Evolutionary conservation across 2,329 filamentous ascomycete genomes (phyloP).

Genomic region (Nigrospora osmanthi): DNA sequence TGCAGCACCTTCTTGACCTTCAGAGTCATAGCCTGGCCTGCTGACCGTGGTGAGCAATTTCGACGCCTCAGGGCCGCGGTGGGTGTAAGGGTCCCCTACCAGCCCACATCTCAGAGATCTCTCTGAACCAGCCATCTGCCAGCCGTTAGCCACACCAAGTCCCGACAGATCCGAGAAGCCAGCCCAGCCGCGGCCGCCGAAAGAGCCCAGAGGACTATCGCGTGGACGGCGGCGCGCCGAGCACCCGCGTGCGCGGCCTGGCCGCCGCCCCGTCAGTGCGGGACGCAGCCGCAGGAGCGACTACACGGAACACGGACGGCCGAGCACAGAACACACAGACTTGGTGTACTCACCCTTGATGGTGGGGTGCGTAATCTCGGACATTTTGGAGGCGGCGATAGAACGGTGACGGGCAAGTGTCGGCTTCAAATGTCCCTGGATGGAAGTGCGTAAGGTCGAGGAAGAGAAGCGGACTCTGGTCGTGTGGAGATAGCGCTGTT

Average conservation of each 20-base stretch:
- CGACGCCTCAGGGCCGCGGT: slow-evolving; percentile 3
- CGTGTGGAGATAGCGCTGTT: no score
- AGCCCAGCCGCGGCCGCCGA: no score
- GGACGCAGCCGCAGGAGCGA: no score
- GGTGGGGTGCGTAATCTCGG: slow-evolving; percentile 48
- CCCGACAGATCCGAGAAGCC: no score
- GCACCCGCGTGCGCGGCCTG: no score
- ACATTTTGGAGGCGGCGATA: slow-evolving; percentile 28
- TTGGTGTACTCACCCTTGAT: slow-evolving; percentile 43
- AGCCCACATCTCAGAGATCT: slow-evolving; percentile 98
- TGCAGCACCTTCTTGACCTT: slow-evolving; percentile 96
- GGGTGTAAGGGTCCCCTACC: slow-evolving; percentile 30
- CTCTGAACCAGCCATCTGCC: slow-evolving; percentile 98
- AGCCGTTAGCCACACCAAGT: neutral
- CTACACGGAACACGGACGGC: neutral
- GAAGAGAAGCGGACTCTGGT: no score
- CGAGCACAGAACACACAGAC: neutral
- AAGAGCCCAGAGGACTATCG: no score
- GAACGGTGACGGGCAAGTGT: neutral
- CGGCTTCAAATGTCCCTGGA: neutral
- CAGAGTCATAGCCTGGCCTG: slow-evolving; percentile 95
- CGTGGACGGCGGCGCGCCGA: no score
- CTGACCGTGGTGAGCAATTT: slow-evolving; percentile 5
- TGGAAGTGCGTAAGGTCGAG: no score
- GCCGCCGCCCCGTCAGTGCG: no score